Conservation (phyloP, 805 yeast genomes). For the Vanderwaltozyma yarrowii region DNA sequence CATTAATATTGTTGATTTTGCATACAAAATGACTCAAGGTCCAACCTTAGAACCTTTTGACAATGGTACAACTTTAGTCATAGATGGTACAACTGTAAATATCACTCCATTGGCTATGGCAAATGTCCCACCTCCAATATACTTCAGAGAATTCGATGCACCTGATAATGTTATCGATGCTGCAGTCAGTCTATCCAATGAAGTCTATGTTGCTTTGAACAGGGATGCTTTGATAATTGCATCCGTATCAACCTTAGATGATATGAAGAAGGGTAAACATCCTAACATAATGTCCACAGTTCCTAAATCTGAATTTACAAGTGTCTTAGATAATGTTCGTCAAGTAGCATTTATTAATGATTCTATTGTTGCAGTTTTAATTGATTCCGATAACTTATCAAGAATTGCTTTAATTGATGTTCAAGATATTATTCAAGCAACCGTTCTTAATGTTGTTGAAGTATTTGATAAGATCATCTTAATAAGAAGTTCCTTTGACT, state of each 20-base stretch:
- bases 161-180: constrained; percentile 49
- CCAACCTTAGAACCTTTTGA: constrained; percentile 61
- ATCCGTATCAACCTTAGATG: constrained; percentile 32
- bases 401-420: constrained; percentile 43
- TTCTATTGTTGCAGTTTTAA: constrained; percentile 43
- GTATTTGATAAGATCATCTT: constrained; percentile 43
- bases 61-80: constrained; percentile 67
- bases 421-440: constrained; percentile 33
- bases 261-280: constrained; percentile 38
- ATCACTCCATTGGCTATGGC: constrained; percentile 79
- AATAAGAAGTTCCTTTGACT: constrained; percentile 45
- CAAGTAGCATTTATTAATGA: constrained; percentile 54
- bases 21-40: constrained; percentile 54
- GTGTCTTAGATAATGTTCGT: constrained; percentile 40
- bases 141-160: constrained; percentile 54
- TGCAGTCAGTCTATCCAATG: constrained; percentile 54
- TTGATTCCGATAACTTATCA: constrained; percentile 44
- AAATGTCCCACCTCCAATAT: constrained; percentile 91
- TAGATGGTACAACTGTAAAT: constrained; percentile 63
- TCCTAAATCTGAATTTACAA: constrained; percentile 28
- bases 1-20: constrained; percentile 58
- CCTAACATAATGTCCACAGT: constrained; percentile 35
- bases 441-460: constrained; percentile 33
- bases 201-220: constrained; percentile 46
- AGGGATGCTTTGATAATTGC: constrained; percentile 39